Evolutionary conservation across 148 eudicot genomes (phyloP).

Genomic region (Chenopodium quinoa): DNA sequence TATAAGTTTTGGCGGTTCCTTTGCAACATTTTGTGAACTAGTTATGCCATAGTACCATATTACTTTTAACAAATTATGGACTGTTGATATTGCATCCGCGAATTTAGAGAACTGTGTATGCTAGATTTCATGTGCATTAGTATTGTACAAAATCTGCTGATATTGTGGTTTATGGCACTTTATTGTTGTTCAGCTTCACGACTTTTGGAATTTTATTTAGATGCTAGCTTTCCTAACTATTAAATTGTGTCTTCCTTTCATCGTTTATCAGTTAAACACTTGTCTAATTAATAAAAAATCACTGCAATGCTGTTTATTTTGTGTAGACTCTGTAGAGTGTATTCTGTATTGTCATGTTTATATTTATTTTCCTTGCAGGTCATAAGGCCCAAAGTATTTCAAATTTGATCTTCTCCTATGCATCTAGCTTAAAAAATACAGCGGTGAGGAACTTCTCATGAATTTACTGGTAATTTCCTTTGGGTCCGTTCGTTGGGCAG

Average conservation of each 20-base stretch:
- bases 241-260: background rate
- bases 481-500: slow-evolving; percentile 26
- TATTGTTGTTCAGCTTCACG: background rate
- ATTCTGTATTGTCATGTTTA: slow-evolving; percentile 12
- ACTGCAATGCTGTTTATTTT: no score
- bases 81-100: background rate
- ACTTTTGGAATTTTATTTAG: background rate
- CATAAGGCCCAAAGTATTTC: slow-evolving; percentile 48
- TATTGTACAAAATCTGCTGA: background rate
- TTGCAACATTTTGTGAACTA: no score
- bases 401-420: slow-evolving; percentile 55
- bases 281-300: no score
- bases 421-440: slow-evolving; percentile 56
- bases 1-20: background rate
- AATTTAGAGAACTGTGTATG: background rate
- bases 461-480: slow-evolving; percentile 50
- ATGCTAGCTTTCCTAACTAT: background rate
- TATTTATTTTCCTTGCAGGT: slow-evolving; percentile 42
- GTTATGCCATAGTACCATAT: no score
- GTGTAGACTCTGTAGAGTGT: background rate
- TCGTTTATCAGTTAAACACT: background rate
- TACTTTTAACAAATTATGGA: background rate
- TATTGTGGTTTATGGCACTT: background rate
- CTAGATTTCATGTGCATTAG: background rate
- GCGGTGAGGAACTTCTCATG: slow-evolving; percentile 81